phyloP scores from a whole-genome alignment of 2,329 filamentous ascomycete genomes.

The Diaporthe caulivora region DNA sequence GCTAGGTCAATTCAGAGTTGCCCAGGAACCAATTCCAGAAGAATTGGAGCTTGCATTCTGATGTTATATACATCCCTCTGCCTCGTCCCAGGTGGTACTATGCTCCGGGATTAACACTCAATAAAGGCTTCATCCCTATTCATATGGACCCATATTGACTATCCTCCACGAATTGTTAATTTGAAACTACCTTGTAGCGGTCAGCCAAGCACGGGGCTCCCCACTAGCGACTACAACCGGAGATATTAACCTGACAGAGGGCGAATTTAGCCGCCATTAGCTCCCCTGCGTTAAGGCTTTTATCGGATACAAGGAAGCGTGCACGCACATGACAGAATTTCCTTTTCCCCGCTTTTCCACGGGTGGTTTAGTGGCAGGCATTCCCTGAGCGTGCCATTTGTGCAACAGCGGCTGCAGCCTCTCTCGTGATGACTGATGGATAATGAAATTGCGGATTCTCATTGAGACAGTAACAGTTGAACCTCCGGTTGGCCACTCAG shows the following conservation, averaged over 20 bases:
- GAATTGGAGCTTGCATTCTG: background rate
- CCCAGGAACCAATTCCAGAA: no score
- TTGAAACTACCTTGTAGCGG: conserved; percentile 1
- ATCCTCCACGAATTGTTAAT: conserved; percentile 9
- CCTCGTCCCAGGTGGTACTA: background rate
- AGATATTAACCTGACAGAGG: background rate
- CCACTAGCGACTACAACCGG: background rate
- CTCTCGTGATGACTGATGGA: background rate
- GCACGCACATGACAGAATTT: background rate
- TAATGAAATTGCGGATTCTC: background rate
- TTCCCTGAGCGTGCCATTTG: background rate
- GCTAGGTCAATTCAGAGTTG: background rate
- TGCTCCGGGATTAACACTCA: background rate
- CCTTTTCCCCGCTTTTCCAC: background rate
- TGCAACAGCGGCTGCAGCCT: background rate
- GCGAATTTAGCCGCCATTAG: conserved; percentile 15
- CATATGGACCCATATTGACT: conserved; percentile 4
- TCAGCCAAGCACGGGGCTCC: background rate
- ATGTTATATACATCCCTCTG: background rate
- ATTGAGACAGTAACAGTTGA: background rate
- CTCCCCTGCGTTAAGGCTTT: background rate
- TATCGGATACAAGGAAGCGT: conserved; percentile 6
- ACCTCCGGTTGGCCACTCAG: background rate
- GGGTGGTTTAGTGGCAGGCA: background rate
- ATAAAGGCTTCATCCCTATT: background rate